Base-by-base conservation (phyloP, 768 basidiomycete species). In the Lactarius hatsudake region DNA sequence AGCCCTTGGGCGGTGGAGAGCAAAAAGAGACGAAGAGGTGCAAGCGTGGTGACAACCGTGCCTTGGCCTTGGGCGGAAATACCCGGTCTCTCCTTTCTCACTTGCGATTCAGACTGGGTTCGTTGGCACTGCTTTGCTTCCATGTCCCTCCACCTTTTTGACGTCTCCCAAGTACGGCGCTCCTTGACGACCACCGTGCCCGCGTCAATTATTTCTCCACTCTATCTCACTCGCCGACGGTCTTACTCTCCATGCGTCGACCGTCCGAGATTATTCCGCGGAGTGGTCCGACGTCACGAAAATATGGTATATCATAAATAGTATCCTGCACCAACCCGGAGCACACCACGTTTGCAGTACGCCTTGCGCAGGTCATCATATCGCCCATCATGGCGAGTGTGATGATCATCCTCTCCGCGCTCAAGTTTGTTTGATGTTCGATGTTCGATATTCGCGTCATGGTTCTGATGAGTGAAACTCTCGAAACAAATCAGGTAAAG, bases 31-130 rank as follows among this genome's bases (percentile, higher is more conserved):
- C 32, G 20, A 56, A 20, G 32, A 20, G 54, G 54, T 28, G 30
- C 20, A 10, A 40, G 56, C 10, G 45, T 40, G 45, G 36, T 54
- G 42, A 61, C 59, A 23, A 65, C 55, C 32, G 28, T 56, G 55
- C 55, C 32, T 56, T 55, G 54, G 3, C 28, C 30, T 55, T 18
- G 30, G 2, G 13, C 51, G 51, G 51, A 5, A 53, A 53, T 26
- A 53, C 51, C 51, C 51, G 51, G 23, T 13, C 13, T 40, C 15
- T 40, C 15, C 45, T 54, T n/a, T 5, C 38, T 40, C 28, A 32
- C 18, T 30, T 59, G 43, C 51, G 58, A 38, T 48, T 60, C 59
- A 55, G 10, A 36, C 38, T 55, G 17, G 42, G 42, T 42, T 42
- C 15, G 42, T 42, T 18, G 18, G 5, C 26, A 28, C 26, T 17